Conservation (phyloP, 352 stramenopile genomes). For the Phytopythium ostracodes region DNA sequence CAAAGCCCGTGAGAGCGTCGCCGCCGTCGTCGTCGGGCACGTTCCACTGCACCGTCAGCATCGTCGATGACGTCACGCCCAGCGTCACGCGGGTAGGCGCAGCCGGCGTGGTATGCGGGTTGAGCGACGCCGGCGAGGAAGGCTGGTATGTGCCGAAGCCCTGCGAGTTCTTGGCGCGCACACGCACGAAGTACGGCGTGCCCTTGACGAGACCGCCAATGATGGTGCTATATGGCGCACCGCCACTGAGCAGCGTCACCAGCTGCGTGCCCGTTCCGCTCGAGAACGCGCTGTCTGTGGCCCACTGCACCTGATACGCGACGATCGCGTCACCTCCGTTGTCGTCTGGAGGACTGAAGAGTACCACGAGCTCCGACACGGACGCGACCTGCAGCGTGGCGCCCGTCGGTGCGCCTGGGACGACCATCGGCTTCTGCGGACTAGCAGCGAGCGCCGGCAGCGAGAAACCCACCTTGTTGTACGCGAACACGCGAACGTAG, state of each 20-base stretch:
- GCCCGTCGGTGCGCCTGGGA: conserved; percentile 60
- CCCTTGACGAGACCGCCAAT: conserved; percentile 64
- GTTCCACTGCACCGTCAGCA: conserved; percentile 90
- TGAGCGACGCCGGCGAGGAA: conserved; percentile 85
- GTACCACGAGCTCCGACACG: conserved; percentile 85
- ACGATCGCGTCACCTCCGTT: conserved; percentile 85
- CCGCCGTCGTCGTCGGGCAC: conserved; percentile 86
- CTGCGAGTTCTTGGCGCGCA: conserved; percentile 68
- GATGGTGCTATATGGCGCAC: conserved; percentile 49
- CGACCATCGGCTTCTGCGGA: conserved; percentile 78
- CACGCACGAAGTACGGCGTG: conserved; percentile 66
- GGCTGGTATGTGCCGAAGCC: conserved; percentile 76
- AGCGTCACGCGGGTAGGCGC: conserved; percentile 82
- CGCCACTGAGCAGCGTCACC: conserved; percentile 52
- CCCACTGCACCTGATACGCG: conserved; percentile 93
- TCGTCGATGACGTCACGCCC: conserved; percentile 77
- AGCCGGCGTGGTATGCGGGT: conserved; percentile 89
- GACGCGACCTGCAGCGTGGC: conserved; percentile 65
- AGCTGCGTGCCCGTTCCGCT: conserved; percentile 16
- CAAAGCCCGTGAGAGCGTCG: conserved; percentile 84
- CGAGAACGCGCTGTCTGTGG: conserved; percentile 69
- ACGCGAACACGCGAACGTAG: conserved; percentile 92
- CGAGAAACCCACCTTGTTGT: conserved; percentile 94
- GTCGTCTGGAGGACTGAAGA: conserved; percentile 85
- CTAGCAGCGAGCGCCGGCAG: conserved; percentile 42